Conservation (phyloP, 169 alveolate genomes). For the Eimeria necatrix region DNA sequence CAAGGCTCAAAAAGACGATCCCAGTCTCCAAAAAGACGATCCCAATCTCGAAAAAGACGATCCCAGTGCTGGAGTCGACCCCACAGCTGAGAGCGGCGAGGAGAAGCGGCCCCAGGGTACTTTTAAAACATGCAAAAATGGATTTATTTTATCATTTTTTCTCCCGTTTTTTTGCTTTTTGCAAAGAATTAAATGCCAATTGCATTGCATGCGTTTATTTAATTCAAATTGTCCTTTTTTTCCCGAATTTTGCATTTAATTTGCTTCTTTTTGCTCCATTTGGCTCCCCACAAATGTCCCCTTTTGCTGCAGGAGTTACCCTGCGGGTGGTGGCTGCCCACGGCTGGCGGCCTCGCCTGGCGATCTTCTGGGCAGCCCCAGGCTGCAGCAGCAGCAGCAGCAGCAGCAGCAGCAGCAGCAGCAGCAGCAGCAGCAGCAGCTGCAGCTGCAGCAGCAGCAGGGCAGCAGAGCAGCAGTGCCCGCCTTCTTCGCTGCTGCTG, state of each 20-base stretch:
- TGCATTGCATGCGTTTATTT: too few relatives aligned
- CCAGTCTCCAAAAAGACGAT: too few relatives aligned
- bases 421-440: too few relatives aligned
- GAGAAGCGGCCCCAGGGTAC: neutral
- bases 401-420: too few relatives aligned
- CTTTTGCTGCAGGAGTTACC: neutral
- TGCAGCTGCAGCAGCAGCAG: neutral
- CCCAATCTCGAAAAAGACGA: too few relatives aligned
- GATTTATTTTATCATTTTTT: too few relatives aligned
- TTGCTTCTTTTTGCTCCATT: neutral
- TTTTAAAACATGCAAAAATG: too few relatives aligned
- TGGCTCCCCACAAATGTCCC: neutral
- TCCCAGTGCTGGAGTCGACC: too few relatives aligned
- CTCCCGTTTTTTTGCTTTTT: too few relatives aligned
- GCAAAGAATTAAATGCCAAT: too few relatives aligned
- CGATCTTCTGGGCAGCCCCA: slow-evolving; percentile 63
- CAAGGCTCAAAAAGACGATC: too few relatives aligned
- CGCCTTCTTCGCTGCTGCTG: slow-evolving; percentile 73
- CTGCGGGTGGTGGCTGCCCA: slow-evolving; percentile 38
- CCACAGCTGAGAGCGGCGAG: neutral
- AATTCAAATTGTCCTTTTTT: too few relatives aligned
- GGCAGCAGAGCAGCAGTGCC: slow-evolving; percentile 45
- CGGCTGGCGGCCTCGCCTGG: slow-evolving; percentile 67
- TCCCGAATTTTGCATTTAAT: neutral
- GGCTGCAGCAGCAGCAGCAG: neutral